phyloP scores from a whole-genome alignment of 768 basidiomycete species.

The Panellus pusillus region DNA sequence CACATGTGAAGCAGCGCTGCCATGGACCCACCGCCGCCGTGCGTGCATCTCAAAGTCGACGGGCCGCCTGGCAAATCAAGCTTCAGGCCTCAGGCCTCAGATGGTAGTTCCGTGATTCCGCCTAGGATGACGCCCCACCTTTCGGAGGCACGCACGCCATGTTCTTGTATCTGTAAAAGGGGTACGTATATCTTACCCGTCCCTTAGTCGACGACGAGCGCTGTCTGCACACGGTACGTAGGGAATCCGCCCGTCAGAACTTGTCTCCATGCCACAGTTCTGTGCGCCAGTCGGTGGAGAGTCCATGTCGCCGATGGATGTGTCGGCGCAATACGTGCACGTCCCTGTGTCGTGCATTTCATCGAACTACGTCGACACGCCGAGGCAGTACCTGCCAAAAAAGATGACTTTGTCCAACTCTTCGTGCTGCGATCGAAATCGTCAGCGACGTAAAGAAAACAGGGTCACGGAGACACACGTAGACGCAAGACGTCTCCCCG shows the following conservation, averaged over 20 bases:
- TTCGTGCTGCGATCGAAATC: background rate
- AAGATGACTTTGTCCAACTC: slow-evolving; percentile 34
- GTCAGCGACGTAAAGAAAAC: background rate
- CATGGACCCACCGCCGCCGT: slow-evolving; percentile 40
- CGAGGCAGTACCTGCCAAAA: slow-evolving; percentile 41
- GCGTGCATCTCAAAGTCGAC: slow-evolving; percentile 36
- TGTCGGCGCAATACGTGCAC: slow-evolving; percentile 43
- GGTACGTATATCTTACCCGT: slow-evolving; percentile 37
- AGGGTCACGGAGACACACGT: slow-evolving; percentile 19
- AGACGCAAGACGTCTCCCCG: slow-evolving; percentile 30
- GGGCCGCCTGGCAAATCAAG: slow-evolving; percentile 36
- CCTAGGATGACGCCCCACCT: background rate
- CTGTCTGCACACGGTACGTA: slow-evolving; percentile 37
- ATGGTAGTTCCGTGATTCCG: slow-evolving; percentile 31
- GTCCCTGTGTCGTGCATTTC: slow-evolving; percentile 23
- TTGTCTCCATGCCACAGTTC: slow-evolving; percentile 33
- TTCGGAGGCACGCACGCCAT: slow-evolving; percentile 34
- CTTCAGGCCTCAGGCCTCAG: slow-evolving; percentile 40
- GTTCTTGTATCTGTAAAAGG: slow-evolving; percentile 43
- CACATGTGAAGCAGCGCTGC: slow-evolving; percentile 41
- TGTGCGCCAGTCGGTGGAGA: slow-evolving; percentile 5
- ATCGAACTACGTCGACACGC: slow-evolving; percentile 25
- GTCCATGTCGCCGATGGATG: slow-evolving; percentile 32
- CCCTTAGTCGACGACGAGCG: slow-evolving; percentile 34
- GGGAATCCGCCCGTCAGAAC: slow-evolving; percentile 43